Evolutionary conservation across 1,284 basidiomycete species (phyloP), one percentile per base, ranked within the genome.

Genomic region (Malassezia restricta): DNA sequence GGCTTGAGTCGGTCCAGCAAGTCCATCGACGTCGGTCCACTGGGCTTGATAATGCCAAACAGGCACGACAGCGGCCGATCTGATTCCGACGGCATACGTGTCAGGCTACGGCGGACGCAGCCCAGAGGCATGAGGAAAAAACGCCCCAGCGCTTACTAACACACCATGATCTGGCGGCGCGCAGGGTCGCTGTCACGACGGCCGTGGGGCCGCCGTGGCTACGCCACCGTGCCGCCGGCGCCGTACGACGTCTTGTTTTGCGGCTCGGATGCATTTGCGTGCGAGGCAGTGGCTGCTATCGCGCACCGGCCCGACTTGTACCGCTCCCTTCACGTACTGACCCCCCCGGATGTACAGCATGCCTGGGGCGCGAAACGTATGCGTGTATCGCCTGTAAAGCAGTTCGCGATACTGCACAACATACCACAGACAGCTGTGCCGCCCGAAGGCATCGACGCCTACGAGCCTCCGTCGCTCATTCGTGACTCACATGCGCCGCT

Each of bases 11-110:
- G 79, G 70, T 94, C 87, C 48, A 98, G 81, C 35, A 95, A 74
- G 32, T 83, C 78, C 92, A 98, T 98, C 32, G 88, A 91, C 1
- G 85, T 83, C 27, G 83, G 83, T 1, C 89, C 88, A 5, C 86
- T 85, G 3, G 88, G 88, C 73, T 94, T 94, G 50, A 79, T 77
- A 44, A 94, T 75, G 5, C 81, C 88, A 73, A 94, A 89, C 12
- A 92, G 76, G 15, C 82, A 87, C 43, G 84, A 86, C 5, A 86
- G 67, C 2, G 87, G 87, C 0, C 77, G 68, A 27, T 48, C 45
- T 7, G 33, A 15, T 35, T 35, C 33, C 5, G 11, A 11, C 15
- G 11, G 11, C 33, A 35, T 35, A 2, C 20, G 20, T 24, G 20
- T 24, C 20, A 24, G 20, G 20, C 20, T 24, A 24, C 4, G 20